Evolutionary conservation across 2,329 filamentous ascomycete species (phyloP).

Genomic region (Colletotrichum phormii): DNA sequence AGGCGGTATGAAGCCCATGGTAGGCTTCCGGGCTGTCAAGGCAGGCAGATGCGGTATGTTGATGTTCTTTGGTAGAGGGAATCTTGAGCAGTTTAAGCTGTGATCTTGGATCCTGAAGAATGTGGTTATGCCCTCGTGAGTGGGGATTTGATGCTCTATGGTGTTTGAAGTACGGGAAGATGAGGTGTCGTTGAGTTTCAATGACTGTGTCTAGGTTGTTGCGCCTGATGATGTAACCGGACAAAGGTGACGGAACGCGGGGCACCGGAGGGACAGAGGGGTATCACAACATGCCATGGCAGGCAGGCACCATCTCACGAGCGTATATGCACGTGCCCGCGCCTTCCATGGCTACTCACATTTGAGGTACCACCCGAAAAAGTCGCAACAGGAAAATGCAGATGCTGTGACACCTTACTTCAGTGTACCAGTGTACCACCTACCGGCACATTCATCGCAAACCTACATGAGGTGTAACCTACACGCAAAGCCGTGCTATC

Average conservation of each 20-base stretch:
- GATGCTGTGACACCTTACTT: no score
- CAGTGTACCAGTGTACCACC: no score
- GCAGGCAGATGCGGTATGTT: no score
- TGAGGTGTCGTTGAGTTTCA: neutral
- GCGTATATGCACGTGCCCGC: neutral
- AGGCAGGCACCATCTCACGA: neutral
- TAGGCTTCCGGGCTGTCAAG: rapidly evolving
- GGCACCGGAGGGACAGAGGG: neutral
- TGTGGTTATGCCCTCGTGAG: neutral
- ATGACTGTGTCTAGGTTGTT: neutral
- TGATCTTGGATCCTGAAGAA: neutral
- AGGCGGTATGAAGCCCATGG: neutral
- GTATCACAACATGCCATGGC: neutral
- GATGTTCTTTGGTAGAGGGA: no score
- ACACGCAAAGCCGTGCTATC: no score
- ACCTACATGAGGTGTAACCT: no score
- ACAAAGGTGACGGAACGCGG: neutral
- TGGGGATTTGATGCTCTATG: neutral
- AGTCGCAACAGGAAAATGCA: no score
- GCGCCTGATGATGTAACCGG: neutral
- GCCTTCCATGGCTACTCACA: neutral
- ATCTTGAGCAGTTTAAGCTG: neutral
- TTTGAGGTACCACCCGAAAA: neutral
- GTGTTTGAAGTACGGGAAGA: neutral
- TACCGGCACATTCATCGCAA: no score